Base-by-base conservation (phyloP, 2,329 filamentous ascomycete species). In the Colletotrichum cuscutae region DNA sequence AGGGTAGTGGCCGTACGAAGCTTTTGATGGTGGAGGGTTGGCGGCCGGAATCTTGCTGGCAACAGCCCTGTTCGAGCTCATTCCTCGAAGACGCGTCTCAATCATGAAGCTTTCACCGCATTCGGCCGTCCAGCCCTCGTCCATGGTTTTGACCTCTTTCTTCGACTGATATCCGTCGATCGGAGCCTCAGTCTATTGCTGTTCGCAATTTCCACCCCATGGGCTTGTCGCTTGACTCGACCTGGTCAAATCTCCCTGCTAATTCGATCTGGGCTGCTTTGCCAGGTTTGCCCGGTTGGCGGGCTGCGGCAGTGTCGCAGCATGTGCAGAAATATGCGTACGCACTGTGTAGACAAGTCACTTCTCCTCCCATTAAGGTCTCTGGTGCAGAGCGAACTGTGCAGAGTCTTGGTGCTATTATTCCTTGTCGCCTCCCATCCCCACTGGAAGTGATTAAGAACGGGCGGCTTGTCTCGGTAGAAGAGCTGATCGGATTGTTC, bases 281-380 rank as follows among this genome's bases (percentile, higher is more conserved):
- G 70, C 65, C 65, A 69, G 70, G 65, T 60, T 62, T 26, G 32
- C 69, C 69, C 52, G 24, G 58, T 53, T 63, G 65, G 58, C 70
- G 28, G 12, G 24, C 30, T 26, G 59, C 42, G 54, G 65, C 37
- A 49, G 24, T 24, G 28, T 35, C 9, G 42, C 32, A 59, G 49
- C 26, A 22, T 53, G 65, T 70, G 42, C 49, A 32, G 28, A 13
- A 4, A 1, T 1, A 3, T 9, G 1, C 3, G 1, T 9, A 13
- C 53, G 22, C 60, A 72, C 70, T 61, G 65, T 72, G 46, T 1
- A 1, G 3, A 24, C 22, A 69, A 56, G 70, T 70, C 65, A 72
- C 58, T 56, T 35, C 32, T 59, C 46, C 56, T 67, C 68, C 57
- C 56, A 32, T 5, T 1, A 7, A 9, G 22, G 42, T 57, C 5